Evolutionary conservation across 129 eudicot genomes (phyloP), one percentile per base, ranked within the genome.

Genomic region (Lactuca saligna): DNA sequence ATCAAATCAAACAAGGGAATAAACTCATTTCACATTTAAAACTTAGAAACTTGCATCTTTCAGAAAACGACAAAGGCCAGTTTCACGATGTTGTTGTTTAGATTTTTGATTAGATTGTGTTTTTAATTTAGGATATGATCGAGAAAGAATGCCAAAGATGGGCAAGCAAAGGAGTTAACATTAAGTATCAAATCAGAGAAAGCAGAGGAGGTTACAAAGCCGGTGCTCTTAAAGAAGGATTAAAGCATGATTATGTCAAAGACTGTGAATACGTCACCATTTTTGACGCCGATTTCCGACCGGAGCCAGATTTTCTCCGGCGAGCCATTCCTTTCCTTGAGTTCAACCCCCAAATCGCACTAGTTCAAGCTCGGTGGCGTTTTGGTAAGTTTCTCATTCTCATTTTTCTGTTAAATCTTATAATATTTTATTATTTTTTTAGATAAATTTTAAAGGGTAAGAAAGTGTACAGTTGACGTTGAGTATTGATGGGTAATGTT

Each of bases 131-230:
- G 99, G 99, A 87, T 15, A 81, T 93, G 90, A 87, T 93, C 59
- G 99, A 93, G 86, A 85, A 73, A 81, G 99, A 93, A 74, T 93
- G 99, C 71, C 76, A 71, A 61, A 89, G 99, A 58, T 93, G 98
- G 98, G 98, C 96, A 72, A 85, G 88, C 90, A 93, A 89, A 82
- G 98, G 98, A 38, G 69, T 93, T n/a, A 89, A 93, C 72, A 87
- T 90, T 3, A 81, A 63, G 62, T 93, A 93, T 68, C 99, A 93
- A 81, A 87, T 93, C 61, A 89, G 99, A 78, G 97, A 93, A 75
- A 81, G 49, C 15, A 80, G 99, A 51, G 99, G 91, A 17, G 99
- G 99, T 49, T 93, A 93, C 82, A 93, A 93, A 42, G 99, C 99
- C 3, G 99, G 99, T 41, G 99, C 99, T 4, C 99, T 93, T 73